A percentile compares a stretch with the other conserved stretches of the same genome.
These are phyloP conservation scores for Bipolaris sorokiniana DNA, from an alignment of 2,329 filamentous ascomycete genomes.

Conservation along the genomic window DNA sequence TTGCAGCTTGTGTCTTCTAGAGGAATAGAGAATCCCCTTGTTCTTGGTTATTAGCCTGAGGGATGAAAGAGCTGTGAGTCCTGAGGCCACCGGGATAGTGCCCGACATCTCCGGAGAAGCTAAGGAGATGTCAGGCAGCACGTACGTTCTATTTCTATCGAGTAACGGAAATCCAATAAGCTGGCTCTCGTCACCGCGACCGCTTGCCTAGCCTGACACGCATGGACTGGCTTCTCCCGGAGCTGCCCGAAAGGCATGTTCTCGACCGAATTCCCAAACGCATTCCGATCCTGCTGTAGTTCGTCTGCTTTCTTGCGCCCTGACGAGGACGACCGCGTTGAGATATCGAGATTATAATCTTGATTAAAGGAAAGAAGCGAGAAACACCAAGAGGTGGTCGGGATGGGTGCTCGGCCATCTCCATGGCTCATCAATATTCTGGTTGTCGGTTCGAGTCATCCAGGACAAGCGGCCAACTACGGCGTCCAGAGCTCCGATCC, in stretches of 20 bases:
- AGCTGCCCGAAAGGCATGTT: slow-evolving; percentile 28
- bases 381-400: not conserved
- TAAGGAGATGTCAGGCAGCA: slow-evolving; percentile 38
- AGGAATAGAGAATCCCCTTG: not conserved
- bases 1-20: not conserved
- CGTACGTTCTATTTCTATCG: slow-evolving; percentile 44
- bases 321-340: not conserved
- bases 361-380: not conserved
- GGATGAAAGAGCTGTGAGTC: slow-evolving; percentile 1
- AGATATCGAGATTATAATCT: not conserved
- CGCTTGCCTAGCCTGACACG: slow-evolving; percentile 19
- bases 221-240: slow-evolving; percentile 26
- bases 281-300: slow-evolving; percentile 1
- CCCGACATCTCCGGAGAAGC: slow-evolving; percentile 12
- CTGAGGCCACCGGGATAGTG: slow-evolving; percentile 1
- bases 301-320: not conserved
- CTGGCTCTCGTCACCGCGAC: slow-evolving; percentile 19
- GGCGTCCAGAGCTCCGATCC: slow-evolving; percentile 26
- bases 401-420: not conserved
- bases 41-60: not conserved
- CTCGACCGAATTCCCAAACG: slow-evolving; percentile 12
- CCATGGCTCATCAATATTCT: slow-evolving; percentile 2
- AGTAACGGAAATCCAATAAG: slow-evolving; percentile 39
- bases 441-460: slow-evolving; percentile 5
- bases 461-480: slow-evolving; percentile 20